phyloP scores from a whole-genome alignment of 2,329 filamentous ascomycete genomes.

The Nannizziopsis barbatae region DNA sequence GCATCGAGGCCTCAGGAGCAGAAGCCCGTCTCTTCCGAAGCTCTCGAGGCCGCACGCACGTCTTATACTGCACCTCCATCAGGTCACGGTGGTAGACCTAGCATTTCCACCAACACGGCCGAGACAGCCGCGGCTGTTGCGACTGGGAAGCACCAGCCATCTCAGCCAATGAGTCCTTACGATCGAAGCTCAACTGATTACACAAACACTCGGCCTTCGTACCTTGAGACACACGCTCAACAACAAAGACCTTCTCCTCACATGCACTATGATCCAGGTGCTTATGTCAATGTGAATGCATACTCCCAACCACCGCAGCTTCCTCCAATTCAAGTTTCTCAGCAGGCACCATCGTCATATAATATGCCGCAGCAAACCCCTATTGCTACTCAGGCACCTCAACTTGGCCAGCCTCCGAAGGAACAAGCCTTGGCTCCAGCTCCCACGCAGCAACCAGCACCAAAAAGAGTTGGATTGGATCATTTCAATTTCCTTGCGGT shows the following conservation, averaged over 20 bases:
- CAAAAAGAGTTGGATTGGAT: constrained; percentile 72
- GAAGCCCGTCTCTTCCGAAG: constrained; percentile 31
- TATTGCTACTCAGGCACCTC: constrained; percentile 21
- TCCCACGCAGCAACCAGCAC: constrained; percentile 25
- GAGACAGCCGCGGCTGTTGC: constrained; percentile 41
- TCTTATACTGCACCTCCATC: constrained; percentile 38
- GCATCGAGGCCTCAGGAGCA: constrained; percentile 28
- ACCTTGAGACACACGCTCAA: constrained; percentile 27
- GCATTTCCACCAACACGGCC: constrained; percentile 36
- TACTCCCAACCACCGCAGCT: constrained; percentile 15
- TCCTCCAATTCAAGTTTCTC: constrained; percentile 14
- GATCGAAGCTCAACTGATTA: constrained; percentile 38
- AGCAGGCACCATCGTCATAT: constrained; percentile 13
- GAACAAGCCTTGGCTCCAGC: constrained; percentile 14
- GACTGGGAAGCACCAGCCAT: constrained; percentile 35
- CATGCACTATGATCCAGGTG: constrained; percentile 35
- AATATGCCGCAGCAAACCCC: constrained; percentile 18
- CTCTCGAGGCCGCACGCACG: constrained; percentile 34
- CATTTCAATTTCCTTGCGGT: constrained; percentile 99
- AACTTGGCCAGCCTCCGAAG: constrained; percentile 44
- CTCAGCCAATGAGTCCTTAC: constrained; percentile 33
- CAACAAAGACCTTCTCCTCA: constrained; percentile 39
- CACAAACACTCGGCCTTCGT: constrained; percentile 25
- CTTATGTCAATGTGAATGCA: constrained; percentile 29
- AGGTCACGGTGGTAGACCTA: constrained; percentile 36